Base-by-base conservation (phyloP, 345 rosid genomes). In the Eucalyptus sp. region DNA sequence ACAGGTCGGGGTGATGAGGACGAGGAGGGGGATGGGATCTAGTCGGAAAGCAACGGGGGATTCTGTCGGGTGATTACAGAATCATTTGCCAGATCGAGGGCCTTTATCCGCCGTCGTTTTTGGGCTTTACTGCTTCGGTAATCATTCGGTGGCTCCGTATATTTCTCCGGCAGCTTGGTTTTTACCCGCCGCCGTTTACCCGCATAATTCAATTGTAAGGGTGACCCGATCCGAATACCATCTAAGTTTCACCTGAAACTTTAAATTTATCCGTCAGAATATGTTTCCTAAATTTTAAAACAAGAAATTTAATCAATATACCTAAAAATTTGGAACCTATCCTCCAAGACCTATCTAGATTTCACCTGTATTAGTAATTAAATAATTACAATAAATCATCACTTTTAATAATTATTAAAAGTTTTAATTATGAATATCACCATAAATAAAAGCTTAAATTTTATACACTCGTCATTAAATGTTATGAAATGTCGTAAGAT, bases 361-460 rank as follows among this genome's bases (percentile, higher is more conserved):
- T 52, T 18, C 0, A 18, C 0, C 0, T 0, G 24, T 0, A 52
- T 4, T 52, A 52, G 0, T 18, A 52, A 18, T 52, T 52, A 1
- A 52, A 52, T 4, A 0, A 52, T 52, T 52, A 0, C 0, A 3
- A 0, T 52, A 1, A 1, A 20, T 52, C 0, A 52, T 52, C 1
- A 52, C 0, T 14, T 50, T 1, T 50, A 50, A 50, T 52, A 7
- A 52, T 52, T 37, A 51, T 16, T 51, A 6, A 52, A 52, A 20
- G 0, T 52, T 52, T 52, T 1, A 18, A 0, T 52, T 3, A 52
- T 20, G 2, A 52, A 52, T 17, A 52, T 18, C 4, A 0, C 7
- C 2, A 1, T 0, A 20, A 52, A 52, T 52, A 52, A 0, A 52
- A 52, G 0, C 0, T 20, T 52, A 52, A 52, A 52, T 3, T 20